Percentiles rank a stretch among this genome's conserved stretches.
Evolutionary conservation across 2,329 filamentous ascomycete species (phyloP).

Genomic region (Furcasterigmium sp.): DNA sequence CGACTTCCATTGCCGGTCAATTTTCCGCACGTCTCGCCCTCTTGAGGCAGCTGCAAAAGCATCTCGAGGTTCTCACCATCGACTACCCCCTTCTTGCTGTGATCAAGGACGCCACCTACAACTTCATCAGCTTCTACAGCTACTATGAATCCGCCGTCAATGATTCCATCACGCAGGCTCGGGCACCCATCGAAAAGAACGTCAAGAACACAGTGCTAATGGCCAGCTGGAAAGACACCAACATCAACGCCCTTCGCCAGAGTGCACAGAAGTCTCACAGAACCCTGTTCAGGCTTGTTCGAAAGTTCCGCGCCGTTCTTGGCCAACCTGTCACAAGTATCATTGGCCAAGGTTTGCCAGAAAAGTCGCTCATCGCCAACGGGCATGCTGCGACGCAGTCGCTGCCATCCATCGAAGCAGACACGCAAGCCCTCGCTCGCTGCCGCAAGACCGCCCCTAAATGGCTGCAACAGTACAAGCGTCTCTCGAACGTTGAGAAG

Average conservation of each 20-base stretch:
- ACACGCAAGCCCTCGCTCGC: conserved; percentile 17
- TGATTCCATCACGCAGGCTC: conserved; percentile 62
- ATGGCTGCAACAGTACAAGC: conserved; percentile 45
- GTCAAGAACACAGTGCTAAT: conserved; percentile 91
- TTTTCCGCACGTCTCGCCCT: conserved; percentile 68
- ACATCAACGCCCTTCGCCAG: conserved; percentile 82
- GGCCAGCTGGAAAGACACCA: conserved; percentile 97
- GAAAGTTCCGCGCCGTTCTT: conserved; percentile 80
- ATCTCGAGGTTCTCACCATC: conserved; percentile 56
- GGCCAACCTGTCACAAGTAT: conserved; percentile 69
- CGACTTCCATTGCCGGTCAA: conserved; percentile 74
- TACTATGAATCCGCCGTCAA: conserved; percentile 64
- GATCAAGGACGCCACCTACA: conserved; percentile 62
- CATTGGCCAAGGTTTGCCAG: conserved; percentile 53
- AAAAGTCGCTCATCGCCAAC: conserved; percentile 24
- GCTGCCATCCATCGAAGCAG: background rate
- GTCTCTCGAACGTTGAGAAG: conserved; percentile 64
- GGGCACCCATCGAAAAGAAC: conserved; percentile 75
- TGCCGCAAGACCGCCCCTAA: conserved; percentile 28
- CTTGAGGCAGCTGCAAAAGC: conserved; percentile 57
- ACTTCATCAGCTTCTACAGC: conserved; percentile 71
- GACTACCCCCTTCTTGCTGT: conserved; percentile 54
- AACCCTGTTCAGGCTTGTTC: conserved; percentile 85
- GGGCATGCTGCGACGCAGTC: background rate
- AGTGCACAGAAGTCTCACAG: conserved; percentile 87